Evolutionary conservation across 495 filamentous ascomycete species (phyloP).

Genomic region (Hypoxylon lienhwacheense): DNA sequence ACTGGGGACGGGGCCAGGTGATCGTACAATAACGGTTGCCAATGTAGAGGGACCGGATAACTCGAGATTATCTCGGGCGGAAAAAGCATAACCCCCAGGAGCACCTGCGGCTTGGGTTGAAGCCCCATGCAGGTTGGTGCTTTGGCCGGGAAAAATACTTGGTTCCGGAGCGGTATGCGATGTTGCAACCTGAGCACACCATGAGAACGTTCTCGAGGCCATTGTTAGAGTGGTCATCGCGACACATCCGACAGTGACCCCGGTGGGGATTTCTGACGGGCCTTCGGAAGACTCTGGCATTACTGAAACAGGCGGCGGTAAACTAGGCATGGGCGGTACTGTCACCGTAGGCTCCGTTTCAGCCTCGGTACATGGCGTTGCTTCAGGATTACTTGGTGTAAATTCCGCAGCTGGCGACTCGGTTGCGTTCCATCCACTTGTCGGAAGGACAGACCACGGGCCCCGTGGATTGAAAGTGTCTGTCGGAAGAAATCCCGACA

Average conservation of each 20-base stretch:
- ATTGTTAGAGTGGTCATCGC: conserved; percentile 36
- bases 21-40: conserved; percentile 31
- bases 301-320: conserved; percentile 29
- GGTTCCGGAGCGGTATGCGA: conserved; percentile 7
- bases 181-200: conserved; percentile 35
- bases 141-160: no score
- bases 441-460: conserved; percentile 34
- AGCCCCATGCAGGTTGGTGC: conserved; percentile 1
- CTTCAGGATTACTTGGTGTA: conserved; percentile 4
- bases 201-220: conserved; percentile 36
- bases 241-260: conserved; percentile 23
- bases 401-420: conserved; percentile 6
- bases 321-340: conserved; percentile 25
- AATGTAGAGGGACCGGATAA: conserved; percentile 28
- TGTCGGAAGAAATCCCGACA: conserved; percentile 21
- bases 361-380: conserved; percentile 11
- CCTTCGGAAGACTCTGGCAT: conserved; percentile 4
- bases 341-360: conserved; percentile 12
- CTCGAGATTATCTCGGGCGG: conserved; percentile 25
- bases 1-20: conserved; percentile 1
- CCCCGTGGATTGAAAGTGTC: conserved; percentile 20
- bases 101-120: conserved; percentile 3
- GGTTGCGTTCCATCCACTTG: conserved; percentile 36
- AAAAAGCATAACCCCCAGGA: conserved; percentile 32
- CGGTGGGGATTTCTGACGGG: conserved; percentile 6